These are phyloP conservation scores for Aquilaria sinensis DNA, from an alignment of 345 rosid species.

Conservation along the genomic window DNA sequence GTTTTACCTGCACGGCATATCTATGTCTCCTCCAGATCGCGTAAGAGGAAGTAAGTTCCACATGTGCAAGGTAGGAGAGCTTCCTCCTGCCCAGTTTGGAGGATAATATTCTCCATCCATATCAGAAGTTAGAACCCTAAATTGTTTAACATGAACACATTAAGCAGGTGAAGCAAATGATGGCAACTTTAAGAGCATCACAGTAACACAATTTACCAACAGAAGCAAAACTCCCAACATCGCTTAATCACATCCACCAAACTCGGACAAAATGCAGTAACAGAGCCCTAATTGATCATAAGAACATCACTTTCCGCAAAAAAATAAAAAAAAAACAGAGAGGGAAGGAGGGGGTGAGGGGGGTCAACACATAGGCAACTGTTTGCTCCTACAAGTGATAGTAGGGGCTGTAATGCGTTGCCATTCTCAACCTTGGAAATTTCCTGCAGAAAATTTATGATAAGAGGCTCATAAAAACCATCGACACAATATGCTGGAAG, in stretches of 20 bases:
- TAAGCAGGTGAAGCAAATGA: not conserved
- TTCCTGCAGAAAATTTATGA: constrained; percentile 37
- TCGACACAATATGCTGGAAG: not conserved
- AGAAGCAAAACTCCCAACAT: constrained; percentile 5
- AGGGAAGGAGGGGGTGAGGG: too few relatives aligned
- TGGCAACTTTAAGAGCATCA: not conserved
- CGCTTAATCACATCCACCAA: constrained; percentile 3
- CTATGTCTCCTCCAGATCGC: too few relatives aligned
- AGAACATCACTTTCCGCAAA: constrained; percentile 3
- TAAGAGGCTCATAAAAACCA: not conserved
- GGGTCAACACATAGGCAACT: not conserved
- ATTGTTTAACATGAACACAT: too few relatives aligned
- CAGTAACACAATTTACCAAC: not conserved
- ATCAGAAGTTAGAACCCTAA: too few relatives aligned
- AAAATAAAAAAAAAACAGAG: not conserved
- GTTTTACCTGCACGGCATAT: too few relatives aligned
- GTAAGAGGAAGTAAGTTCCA: too few relatives aligned
- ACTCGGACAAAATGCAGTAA: not conserved
- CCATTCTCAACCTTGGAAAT: constrained; percentile 48
- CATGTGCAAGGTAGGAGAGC: too few relatives aligned
- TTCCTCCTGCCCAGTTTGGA: too few relatives aligned
- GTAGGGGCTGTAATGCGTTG: constrained; percentile 68
- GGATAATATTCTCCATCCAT: too few relatives aligned
- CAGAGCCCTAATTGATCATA: not conserved
- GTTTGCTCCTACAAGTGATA: constrained; percentile 19